Evolutionary conservation across 2,329 filamentous ascomycete genomes (phyloP), one percentile per base, ranked within the genome.

Genomic region (Endoconidiophora laricicola): DNA sequence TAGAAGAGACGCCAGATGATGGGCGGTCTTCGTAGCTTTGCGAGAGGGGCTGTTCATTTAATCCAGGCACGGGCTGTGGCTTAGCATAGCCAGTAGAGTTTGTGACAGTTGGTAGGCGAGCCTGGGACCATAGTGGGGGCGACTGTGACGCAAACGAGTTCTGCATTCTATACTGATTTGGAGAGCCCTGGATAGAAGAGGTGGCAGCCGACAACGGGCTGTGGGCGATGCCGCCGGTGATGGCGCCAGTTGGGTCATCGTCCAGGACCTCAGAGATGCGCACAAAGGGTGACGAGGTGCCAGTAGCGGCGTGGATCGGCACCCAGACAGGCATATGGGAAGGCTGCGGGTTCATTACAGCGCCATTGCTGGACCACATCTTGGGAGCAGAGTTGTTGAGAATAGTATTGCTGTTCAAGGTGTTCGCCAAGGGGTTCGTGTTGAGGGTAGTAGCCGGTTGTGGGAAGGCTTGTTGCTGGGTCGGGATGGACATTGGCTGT

Each of bases 261-360:
- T 53, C 51, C 14, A 42, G 26, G 10, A 53, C 41, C 33, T 53
- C 51, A 12, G 46, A 49, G n/a, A 53, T 46, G 23, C 51, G 37
- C 4, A 49, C 51, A 50, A 53, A 53, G 18, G 50, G 45, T 14
- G 44, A 47, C 5, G 46, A 18, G 20, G 46, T 49, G 6, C 47
- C 47, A 18, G 43, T 49, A 16, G 47, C 43, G 23, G 51, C 37
- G 14, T 53, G 51, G 14, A 53, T 49, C 10, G 51, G 46, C 29
- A 53, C 46, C 51, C 51, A 53, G 14, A 53, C 51, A 7, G 51
- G 51, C 24, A 53, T 36, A 16, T 48, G 46, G 16, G 48, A 46
- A 6, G 40, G 6, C n/a, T 53, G 46, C n/a, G 37, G 14, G 14
- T 39, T 23, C n/a, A 46, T 26, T 14, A 49, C 23, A 33, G 16